Percentiles rank a stretch among this genome's conserved stretches.
phyloP scores from a whole-genome alignment of 2,329 filamentous ascomycete species.

The Fusarium sp. region DNA sequence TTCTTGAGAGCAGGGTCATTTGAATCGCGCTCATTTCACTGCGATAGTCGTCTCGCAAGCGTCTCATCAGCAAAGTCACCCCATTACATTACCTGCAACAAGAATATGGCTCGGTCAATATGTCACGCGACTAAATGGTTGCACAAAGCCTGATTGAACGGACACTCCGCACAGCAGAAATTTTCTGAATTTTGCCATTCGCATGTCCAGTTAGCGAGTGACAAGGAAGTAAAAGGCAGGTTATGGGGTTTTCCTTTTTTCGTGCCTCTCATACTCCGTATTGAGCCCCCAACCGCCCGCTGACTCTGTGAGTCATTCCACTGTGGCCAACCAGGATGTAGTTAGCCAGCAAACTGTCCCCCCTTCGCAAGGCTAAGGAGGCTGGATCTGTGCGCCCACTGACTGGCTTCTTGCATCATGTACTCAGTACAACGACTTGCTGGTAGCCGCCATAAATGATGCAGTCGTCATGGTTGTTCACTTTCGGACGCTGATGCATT shows the following conservation, averaged over 20 bases:
- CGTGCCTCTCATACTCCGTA: slow-evolving; percentile 13
- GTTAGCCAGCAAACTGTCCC: slow-evolving; percentile 26
- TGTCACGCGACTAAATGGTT: background rate
- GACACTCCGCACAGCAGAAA: slow-evolving; percentile 29
- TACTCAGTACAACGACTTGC: slow-evolving; percentile 32
- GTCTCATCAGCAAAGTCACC: slow-evolving; percentile 34
- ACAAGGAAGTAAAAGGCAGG: slow-evolving; percentile 13
- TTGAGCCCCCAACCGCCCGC: slow-evolving; percentile 28
- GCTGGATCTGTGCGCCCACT: slow-evolving; percentile 45
- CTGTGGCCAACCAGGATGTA: slow-evolving; percentile 36
- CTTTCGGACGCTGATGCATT: background rate
- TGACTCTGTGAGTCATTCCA: slow-evolving; percentile 41
- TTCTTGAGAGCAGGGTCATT: background rate
- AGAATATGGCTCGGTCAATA: background rate
- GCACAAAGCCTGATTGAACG: slow-evolving; percentile 16
- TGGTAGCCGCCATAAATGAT: slow-evolving; percentile 4
- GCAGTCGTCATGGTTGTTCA: slow-evolving; percentile 23
- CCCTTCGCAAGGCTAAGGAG: slow-evolving; percentile 37
- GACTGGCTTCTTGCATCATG: slow-evolving; percentile 42
- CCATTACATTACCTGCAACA: background rate
- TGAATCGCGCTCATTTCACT: background rate
- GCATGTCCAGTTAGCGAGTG: slow-evolving; percentile 3
- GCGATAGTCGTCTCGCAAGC: slow-evolving; percentile 27
- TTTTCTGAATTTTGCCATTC: slow-evolving; percentile 13
- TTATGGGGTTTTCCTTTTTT: slow-evolving; percentile 37